Evolutionary conservation across 1,284 basidiomycete species (phyloP), one percentile per base, ranked within the genome.

Genomic region (Heimioporus retisporus): DNA sequence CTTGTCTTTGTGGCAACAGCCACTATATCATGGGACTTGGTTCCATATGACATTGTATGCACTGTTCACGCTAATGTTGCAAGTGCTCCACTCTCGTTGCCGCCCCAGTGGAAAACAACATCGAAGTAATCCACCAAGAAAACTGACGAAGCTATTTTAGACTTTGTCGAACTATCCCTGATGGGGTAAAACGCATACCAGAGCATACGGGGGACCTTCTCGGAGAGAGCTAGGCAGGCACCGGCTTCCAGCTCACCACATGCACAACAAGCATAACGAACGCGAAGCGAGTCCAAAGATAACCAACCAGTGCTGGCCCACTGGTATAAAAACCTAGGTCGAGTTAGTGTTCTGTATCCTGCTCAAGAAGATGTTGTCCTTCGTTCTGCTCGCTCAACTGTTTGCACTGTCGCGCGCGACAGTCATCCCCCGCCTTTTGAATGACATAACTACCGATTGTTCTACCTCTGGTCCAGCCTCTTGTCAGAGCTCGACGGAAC

Each of bases 401-500:
- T 54, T 72, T 19, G 66, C 42, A 23, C 53, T 68, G 56, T 70
- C 66, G 35, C 58, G 42, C 13, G 66, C 72, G 51, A 44, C 53
- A 19, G 60, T 14, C 51, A 65, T 72, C n/a, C 72, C 73, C 23
- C 73, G 76, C 48, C 64, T 83, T n/a, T 75, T 82, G 62, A 71
- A 69, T 23, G 72, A 76, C 51, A 65, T 77, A 43, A 75, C 75
- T 66, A 84, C 83, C 3, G 79, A 83, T 35, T 88, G 87, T 65
- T 78, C 83, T 6, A 78, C 80, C 1, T 75, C 77, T 42, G 81
- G 85, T 10, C 70, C 79, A 11, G 69, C 73, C 16, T 85, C 87
- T 50, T 90, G 88, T 76, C 81, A 83, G 51, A 85, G 84, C 60
- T 81, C 40, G 19, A 19, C 81, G 2, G 75, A 83, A 2, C 68